These are phyloP conservation scores for Wickerhamiella bombiphila DNA, from an alignment of 805 yeast genomes.

Conservation along the genomic window DNA sequence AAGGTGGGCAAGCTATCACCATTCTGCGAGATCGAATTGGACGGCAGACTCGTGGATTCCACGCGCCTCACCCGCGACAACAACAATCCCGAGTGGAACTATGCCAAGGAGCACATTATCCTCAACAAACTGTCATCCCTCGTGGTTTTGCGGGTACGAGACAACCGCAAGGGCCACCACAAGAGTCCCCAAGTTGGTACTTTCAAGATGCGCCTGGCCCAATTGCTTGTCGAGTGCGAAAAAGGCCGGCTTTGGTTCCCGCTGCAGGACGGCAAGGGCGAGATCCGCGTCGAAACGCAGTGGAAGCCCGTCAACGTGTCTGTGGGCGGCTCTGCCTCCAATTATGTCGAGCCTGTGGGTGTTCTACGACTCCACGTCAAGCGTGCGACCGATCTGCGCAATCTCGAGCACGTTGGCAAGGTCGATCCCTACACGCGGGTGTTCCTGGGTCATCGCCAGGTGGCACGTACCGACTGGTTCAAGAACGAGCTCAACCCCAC, in stretches of 20 bases:
- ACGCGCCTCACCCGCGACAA: slow-evolving; percentile 46
- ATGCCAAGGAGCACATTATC: slow-evolving; percentile 50
- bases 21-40: slow-evolving; percentile 56
- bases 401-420: slow-evolving; percentile 78
- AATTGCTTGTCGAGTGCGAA: slow-evolving; percentile 61
- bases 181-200: slow-evolving; percentile 42
- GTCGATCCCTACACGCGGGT: slow-evolving; percentile 85
- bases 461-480: slow-evolving; percentile 59
- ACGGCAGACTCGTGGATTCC: slow-evolving; percentile 42
- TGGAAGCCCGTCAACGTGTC: slow-evolving; percentile 80
- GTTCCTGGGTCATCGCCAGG: slow-evolving; percentile 58
- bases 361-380: slow-evolving; percentile 58
- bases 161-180: slow-evolving; percentile 40
- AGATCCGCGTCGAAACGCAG: slow-evolving; percentile 46
- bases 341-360: slow-evolving; percentile 92
- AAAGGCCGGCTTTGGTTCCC: slow-evolving; percentile 70
- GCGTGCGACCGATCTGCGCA: slow-evolving; percentile 60
- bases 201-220: slow-evolving; percentile 36
- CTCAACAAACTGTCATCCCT: slow-evolving; percentile 58
- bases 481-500: slow-evolving; percentile 62
- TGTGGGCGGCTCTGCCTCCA: slow-evolving; percentile 49
- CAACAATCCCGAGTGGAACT: slow-evolving; percentile 54
- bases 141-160: slow-evolving; percentile 51
- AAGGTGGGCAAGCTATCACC: slow-evolving; percentile 42
- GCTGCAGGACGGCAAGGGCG: slow-evolving; percentile 51